Conservation (phyloP, 441 rosid genomes). For the Gossypium schwendimanii region DNA sequence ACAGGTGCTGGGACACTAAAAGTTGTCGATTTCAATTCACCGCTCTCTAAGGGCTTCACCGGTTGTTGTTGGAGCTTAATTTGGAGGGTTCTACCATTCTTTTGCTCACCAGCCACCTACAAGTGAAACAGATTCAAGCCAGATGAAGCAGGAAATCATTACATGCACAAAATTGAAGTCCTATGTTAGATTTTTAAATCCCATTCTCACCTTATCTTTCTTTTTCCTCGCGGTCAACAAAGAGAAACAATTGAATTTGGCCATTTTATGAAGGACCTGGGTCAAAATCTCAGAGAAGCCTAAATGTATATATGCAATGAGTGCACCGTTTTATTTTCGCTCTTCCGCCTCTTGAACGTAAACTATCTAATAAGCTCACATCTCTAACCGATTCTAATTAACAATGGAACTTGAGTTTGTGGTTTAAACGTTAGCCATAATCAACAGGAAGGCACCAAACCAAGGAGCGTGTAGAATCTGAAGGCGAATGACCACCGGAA, state of each 20-base stretch:
- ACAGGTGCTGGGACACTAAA: conserved; percentile 27
- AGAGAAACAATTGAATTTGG: conserved; percentile 42
- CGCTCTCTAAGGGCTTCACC: conserved; percentile 45
- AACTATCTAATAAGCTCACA: conserved; percentile 19
- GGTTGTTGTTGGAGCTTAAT: conserved; percentile 50
- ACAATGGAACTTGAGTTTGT: background rate
- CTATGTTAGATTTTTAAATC: background rate
- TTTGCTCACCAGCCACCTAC: conserved; percentile 31
- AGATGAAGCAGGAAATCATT: conserved; percentile 2
- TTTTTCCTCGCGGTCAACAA: conserved; percentile 30
- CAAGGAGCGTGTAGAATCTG: conserved; percentile 24
- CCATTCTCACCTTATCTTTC: conserved; percentile 37
- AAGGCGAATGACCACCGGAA: conserved; percentile 28
- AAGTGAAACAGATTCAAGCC: conserved; percentile 2
- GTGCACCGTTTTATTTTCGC: background rate
- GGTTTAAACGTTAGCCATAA: conserved; percentile 52
- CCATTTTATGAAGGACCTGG: conserved; percentile 28
- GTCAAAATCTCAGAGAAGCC: conserved; percentile 3
- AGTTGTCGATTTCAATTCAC: conserved; percentile 32
- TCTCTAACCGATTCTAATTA: conserved; percentile 22
- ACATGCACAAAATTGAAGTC: background rate
- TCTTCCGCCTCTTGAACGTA: conserved; percentile 9
- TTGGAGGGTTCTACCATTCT: conserved; percentile 36
- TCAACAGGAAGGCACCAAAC: conserved; percentile 67
- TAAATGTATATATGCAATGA: background rate